A percentile compares a stretch with the other conserved stretches of the same genome.
These are phyloP conservation scores for Fusarium stilboides DNA, from an alignment of 2,329 filamentous ascomycete genomes.

Conservation along the genomic window DNA sequence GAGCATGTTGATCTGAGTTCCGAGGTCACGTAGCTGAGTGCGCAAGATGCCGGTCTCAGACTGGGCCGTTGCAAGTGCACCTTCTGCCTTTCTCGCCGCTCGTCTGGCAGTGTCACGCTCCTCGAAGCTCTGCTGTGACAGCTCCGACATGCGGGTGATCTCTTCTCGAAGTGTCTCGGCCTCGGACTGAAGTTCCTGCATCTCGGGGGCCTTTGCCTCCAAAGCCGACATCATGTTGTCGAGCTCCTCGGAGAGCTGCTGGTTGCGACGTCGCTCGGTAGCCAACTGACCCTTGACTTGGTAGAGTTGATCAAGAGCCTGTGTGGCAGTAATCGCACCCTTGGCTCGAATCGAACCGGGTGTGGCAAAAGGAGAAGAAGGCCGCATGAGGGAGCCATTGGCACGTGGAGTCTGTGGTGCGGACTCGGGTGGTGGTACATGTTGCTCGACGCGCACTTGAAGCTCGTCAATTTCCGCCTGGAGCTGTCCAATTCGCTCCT, in stretches of 20 bases:
- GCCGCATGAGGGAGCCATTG: conserved; percentile 69
- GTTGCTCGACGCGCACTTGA: conserved; percentile 64
- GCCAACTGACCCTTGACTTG: conserved; percentile 81
- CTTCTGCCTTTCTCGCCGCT: conserved; percentile 83
- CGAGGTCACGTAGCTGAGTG: conserved; percentile 90
- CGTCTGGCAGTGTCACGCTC: conserved; percentile 86
- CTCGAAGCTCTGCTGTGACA: conserved; percentile 85
- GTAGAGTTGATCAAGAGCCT: conserved; percentile 75
- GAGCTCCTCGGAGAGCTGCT: conserved; percentile 81
- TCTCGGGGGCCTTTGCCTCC: conserved; percentile 88
- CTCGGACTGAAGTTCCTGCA: conserved; percentile 87
- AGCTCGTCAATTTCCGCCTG: conserved; percentile 69
- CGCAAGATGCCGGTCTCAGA: conserved; percentile 84
- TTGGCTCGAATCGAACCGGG: conserved; percentile 72
- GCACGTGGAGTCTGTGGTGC: conserved; percentile 73
- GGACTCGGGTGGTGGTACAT: conserved; percentile 60
- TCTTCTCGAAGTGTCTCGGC: conserved; percentile 85
- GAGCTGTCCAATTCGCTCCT: conserved; percentile 65
- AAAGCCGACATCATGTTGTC: conserved; percentile 89
- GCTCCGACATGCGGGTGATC: conserved; percentile 85
- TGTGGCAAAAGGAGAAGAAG: conserved; percentile 73
- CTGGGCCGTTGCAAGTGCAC: conserved; percentile 74
- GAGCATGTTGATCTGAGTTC: conserved; percentile 90
- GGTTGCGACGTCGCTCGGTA: conserved; percentile 80
- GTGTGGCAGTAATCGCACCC: conserved; percentile 70